Base-by-base conservation (phyloP, 1,284 basidiomycete species). In the Ceratobasidium theobromae region DNA sequence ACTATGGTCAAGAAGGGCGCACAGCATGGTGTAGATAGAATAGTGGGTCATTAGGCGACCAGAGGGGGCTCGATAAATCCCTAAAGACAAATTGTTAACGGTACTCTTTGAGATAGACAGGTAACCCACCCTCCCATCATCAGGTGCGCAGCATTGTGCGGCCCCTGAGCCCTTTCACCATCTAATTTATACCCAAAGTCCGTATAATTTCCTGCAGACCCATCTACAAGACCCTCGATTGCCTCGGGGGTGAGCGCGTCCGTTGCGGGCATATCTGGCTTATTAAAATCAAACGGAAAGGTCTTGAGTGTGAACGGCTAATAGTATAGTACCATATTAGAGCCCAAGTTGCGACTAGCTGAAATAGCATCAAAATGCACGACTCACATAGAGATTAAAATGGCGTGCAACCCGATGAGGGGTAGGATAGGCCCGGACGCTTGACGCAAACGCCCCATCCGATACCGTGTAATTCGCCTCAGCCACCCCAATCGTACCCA, bases 1-100 rank as follows among this genome's bases (percentile, higher is more conserved):
- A n/a, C n/a, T n/a, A n/a, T n/a, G n/a, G 38, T 23, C 16, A n/a
- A 21, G 41, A 33, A 21, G 21, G 32, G 27, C 43, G 43, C 18
- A 53, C 51, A 8, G 49, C 65, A 30, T 55, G 67, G 21, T 55
- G 53, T 8, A 58, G 54, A 49, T 53, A 53, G 14, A 65, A 65
- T 11, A 65, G 43, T 3, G 30, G 3, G 25, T 57, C 67, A 25
- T 68, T 68, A 5, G 67, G 67, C 12, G 67, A 68, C 27, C 57
- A 35, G 3, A 65, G 54, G 2, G 54, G 38, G 43, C 57, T 57
- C 14, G 67, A 51, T 51, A 68, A 40, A 30, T 68, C 67, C 4
- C 67, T 57, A n/a, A 40, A 5, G 23, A 8, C 9, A 18, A 32
- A 16, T 33, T 18, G 3, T 30, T 18, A 3, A 4, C 21, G 65